phyloP scores from a whole-genome alignment of 2,329 filamentous ascomycete species.

The Hawksworthiomyces lignivorus region DNA sequence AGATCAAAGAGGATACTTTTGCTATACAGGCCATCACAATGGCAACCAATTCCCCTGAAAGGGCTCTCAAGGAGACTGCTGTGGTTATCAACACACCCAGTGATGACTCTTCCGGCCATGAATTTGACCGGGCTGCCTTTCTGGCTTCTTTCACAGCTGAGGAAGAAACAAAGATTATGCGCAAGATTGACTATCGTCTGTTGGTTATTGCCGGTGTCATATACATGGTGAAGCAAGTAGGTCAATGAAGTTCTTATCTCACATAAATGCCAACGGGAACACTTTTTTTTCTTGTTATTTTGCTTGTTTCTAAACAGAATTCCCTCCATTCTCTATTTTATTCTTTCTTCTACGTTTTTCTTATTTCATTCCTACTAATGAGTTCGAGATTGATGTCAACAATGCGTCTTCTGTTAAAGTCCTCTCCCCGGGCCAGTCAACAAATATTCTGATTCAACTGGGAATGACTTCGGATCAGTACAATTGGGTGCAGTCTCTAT shows the following conservation, averaged over 20 bases:
- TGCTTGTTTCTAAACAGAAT: too few species aligned
- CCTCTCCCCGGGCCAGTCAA: slow-evolving; percentile 6
- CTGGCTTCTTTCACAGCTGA: slow-evolving; percentile 5
- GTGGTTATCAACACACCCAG: background rate
- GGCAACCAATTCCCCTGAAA: too few species aligned
- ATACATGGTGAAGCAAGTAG: slow-evolving; percentile 11
- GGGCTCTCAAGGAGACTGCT: background rate
- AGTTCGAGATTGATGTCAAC: slow-evolving; percentile 3
- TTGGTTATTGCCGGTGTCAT: slow-evolving; percentile 5
- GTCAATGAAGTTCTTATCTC: too few species aligned
- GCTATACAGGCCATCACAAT: too few species aligned
- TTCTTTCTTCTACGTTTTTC: too few species aligned
- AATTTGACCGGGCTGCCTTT: slow-evolving; percentile 5
- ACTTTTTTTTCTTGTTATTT: too few species aligned
- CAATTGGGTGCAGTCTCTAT: slow-evolving; percentile 12
- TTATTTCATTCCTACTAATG: too few species aligned
- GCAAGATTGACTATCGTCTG: slow-evolving; percentile 10
- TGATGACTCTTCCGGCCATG: background rate
- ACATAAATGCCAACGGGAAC: too few species aligned
- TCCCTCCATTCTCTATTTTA: too few species aligned
- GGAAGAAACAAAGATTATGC: slow-evolving; percentile 8
- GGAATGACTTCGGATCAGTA: slow-evolving; percentile 10
- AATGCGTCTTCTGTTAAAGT: slow-evolving; percentile 11
- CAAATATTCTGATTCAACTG: slow-evolving; percentile 9
- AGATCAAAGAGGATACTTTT: too few species aligned